Evolutionary conservation across 2,329 filamentous ascomycete species (phyloP).

Genomic region (Tolypocladium nubicola): DNA sequence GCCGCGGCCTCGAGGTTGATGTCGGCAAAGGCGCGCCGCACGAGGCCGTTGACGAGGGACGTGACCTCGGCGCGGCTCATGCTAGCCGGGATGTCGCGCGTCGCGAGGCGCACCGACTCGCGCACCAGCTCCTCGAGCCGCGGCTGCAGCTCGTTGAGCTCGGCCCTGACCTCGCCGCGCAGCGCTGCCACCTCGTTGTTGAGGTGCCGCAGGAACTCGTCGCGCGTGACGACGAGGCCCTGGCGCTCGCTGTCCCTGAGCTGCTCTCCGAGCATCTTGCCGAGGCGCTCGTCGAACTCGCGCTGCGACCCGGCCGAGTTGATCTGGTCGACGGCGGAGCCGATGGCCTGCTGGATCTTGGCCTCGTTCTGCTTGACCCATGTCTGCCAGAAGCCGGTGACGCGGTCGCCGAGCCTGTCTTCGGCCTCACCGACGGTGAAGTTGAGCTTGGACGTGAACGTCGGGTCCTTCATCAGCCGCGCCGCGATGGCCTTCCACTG

Average conservation of each 20-base stretch:
- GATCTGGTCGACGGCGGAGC: conserved; percentile 22
- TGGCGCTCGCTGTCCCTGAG: conserved; percentile 16
- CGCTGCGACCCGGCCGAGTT: conserved; percentile 19
- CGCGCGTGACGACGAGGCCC: conserved; percentile 31
- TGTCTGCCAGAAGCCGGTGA: conserved; percentile 34
- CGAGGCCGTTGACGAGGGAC: conserved; percentile 26
- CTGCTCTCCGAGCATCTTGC: conserved; percentile 26
- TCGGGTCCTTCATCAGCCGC: conserved; percentile 26
- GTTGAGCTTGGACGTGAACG: conserved; percentile 16
- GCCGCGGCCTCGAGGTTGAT: conserved; percentile 36
- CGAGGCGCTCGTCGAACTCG: conserved; percentile 23
- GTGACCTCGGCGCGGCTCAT: conserved; percentile 30
- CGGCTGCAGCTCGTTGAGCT: conserved; percentile 27
- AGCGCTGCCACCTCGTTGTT: conserved; percentile 26
- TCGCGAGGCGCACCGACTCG: conserved; percentile 17
- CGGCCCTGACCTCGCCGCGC: conserved; percentile 26
- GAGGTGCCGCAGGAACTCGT: conserved; percentile 37
- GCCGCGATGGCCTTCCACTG: conserved; percentile 36
- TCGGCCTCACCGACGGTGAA: conserved; percentile 14
- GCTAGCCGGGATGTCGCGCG: conserved; percentile 13
- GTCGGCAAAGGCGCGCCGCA: conserved; percentile 32
- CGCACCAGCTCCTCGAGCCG: conserved; percentile 21
- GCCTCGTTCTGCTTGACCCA: conserved; percentile 42
- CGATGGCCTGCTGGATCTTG: conserved; percentile 20
- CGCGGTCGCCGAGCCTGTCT: conserved; percentile 15